Evolutionary conservation across 805 yeast genomes (phyloP).

Genomic region (Ascoidea tarda): DNA sequence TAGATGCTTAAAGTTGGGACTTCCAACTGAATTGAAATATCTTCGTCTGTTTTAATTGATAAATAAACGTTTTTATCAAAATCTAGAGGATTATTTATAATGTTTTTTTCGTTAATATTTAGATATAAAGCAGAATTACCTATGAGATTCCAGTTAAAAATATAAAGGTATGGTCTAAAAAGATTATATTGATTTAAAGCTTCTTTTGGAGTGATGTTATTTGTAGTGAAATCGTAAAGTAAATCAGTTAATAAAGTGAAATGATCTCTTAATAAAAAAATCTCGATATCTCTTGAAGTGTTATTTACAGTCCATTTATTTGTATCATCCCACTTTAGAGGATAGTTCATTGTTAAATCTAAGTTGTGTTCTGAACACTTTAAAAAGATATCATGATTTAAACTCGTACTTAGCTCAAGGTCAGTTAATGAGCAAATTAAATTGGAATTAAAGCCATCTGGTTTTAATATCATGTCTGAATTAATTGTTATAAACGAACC

Average conservation of each 20-base stretch:
- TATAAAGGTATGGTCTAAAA: conserved; percentile 60
- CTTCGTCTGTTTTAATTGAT: conserved; percentile 49
- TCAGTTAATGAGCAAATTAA: conserved; percentile 30
- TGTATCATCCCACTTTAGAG: conserved; percentile 72
- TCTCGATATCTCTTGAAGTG: conserved; percentile 33
- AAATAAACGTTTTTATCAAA: conserved; percentile 67
- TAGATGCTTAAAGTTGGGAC: conserved; percentile 50
- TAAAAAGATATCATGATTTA: conserved; percentile 74
- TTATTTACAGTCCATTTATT: conserved; percentile 54
- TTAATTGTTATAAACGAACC: conserved; percentile 34
- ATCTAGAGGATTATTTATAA: conserved; percentile 81
- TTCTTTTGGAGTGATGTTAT: conserved; percentile 1
- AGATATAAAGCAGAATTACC: conserved; percentile 45
- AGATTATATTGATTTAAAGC: conserved; percentile 46
- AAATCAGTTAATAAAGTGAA: conserved; percentile 58
- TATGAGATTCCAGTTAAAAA: conserved; percentile 41
- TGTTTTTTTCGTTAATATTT: conserved; percentile 78
- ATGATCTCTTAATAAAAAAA: conserved; percentile 75
- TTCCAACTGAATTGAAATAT: conserved; percentile 27
- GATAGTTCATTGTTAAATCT: conserved; percentile 47
- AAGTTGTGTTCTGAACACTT: conserved; percentile 44
- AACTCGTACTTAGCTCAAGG: conserved; percentile 66
- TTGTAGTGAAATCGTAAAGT: conserved; percentile 55
- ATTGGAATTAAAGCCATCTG: conserved; percentile 39
- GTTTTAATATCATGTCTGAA: conserved; percentile 38